Conservation (phyloP, 371 early-diverging fungal genomes). For the Choanephora cucurbitarum region DNA sequence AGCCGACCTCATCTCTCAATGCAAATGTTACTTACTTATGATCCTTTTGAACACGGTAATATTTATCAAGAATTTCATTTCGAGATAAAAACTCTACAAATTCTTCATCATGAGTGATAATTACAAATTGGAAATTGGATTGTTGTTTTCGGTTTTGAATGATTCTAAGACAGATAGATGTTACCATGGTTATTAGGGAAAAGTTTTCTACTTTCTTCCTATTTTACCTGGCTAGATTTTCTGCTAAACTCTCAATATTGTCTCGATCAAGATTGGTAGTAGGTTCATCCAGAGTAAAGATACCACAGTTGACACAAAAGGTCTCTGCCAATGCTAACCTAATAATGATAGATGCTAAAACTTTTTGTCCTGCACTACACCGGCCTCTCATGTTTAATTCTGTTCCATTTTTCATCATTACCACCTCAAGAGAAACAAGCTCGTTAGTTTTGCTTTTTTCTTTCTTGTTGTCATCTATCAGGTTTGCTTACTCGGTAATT, state of each 20-base stretch:
- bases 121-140: constrained; percentile 95
- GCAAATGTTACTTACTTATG: constrained; percentile 40
- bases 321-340: constrained; percentile 98
- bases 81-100: constrained; percentile 89
- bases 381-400: constrained; percentile 98
- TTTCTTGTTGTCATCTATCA: too few species aligned
- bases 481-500: constrained; percentile 82
- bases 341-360: constrained; percentile 96
- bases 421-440: constrained; percentile 58
- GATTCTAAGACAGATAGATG: constrained; percentile 51
- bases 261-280: constrained; percentile 98
- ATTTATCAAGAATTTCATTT: constrained; percentile 80
- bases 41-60: constrained; percentile 83
- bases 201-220: not conserved
- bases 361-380: constrained; percentile 99
- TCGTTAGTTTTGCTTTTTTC: too few species aligned
- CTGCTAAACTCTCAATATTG: constrained; percentile 93
- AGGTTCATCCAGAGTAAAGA: constrained; percentile 99
- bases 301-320: constrained; percentile 93
- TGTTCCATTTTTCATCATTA: constrained; percentile 93
- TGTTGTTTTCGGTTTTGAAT: constrained; percentile 79
- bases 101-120: constrained; percentile 99
- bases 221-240: constrained; percentile 73
- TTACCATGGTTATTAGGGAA: not conserved
- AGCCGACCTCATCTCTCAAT: not conserved